phyloP scores from a whole-genome alignment of 352 stramenopile species.

The Phytophthora ohioensis region DNA sequence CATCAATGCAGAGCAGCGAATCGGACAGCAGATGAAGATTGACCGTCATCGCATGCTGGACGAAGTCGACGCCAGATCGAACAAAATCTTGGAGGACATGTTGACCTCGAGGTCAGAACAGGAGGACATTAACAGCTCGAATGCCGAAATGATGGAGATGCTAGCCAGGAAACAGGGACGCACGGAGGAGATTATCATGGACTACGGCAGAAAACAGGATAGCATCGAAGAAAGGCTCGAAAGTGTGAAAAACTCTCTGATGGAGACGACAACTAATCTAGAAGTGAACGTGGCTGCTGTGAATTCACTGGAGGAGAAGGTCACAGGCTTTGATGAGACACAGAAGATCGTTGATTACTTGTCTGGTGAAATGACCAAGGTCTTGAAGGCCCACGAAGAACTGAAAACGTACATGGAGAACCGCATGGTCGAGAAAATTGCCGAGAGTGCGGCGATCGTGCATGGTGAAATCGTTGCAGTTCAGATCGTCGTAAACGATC shows the following conservation, averaged over 20 bases:
- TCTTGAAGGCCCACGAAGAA: slow-evolving; percentile 48
- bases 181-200: slow-evolving; percentile 65
- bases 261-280: slow-evolving; percentile 66
- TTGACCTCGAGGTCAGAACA: slow-evolving; percentile 70
- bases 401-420: slow-evolving; percentile 64
- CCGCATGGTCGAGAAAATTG: slow-evolving; percentile 60
- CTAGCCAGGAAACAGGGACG: slow-evolving; percentile 60
- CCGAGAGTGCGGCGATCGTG: slow-evolving; percentile 57
- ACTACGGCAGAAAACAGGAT: slow-evolving; percentile 63
- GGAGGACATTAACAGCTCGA: slow-evolving; percentile 85
- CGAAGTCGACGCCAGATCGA: slow-evolving; percentile 67
- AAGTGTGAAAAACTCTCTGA: slow-evolving; percentile 54
- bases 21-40: slow-evolving; percentile 77
- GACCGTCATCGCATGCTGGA: slow-evolving; percentile 66
- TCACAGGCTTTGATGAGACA: slow-evolving; percentile 65
- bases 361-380: slow-evolving; percentile 50
- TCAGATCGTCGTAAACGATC: slow-evolving; percentile 56
- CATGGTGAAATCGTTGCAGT: slow-evolving; percentile 61
- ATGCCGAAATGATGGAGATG: slow-evolving; percentile 69
- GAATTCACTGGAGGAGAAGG: slow-evolving; percentile 60
- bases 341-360: slow-evolving; percentile 56
- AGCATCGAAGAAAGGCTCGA: slow-evolving; percentile 43
- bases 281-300: slow-evolving; percentile 50
- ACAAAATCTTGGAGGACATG: slow-evolving; percentile 75
- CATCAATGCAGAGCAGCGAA: slow-evolving; percentile 77